phyloP scores from a whole-genome alignment of 345 rosid genomes.

The Eucalyptus albens region DNA sequence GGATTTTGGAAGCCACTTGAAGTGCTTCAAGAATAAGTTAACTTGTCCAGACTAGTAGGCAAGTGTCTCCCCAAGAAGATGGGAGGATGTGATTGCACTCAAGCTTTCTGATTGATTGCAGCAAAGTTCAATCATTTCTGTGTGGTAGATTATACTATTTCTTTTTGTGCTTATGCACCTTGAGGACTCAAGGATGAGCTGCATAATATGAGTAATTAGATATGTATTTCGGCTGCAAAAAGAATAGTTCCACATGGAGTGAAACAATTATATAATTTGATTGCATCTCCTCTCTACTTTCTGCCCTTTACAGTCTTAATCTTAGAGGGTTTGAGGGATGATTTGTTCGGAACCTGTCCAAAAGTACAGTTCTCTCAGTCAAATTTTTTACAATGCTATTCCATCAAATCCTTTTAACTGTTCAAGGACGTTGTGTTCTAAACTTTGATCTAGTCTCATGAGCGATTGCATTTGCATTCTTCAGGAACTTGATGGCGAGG shows the following conservation, averaged over 20 bases:
- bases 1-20: neutral
- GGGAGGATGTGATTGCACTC: neutral
- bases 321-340: neutral
- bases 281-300: neutral
- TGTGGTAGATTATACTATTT: neutral
- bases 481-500: slow-evolving; percentile 90
- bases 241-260: neutral
- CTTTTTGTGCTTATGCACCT: neutral
- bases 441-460: neutral
- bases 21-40: neutral
- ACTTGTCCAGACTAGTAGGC: neutral
- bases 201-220: neutral
- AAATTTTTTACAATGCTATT: neutral
- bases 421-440: neutral
- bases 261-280: neutral
- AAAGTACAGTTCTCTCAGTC: neutral
- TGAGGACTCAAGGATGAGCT: neutral
- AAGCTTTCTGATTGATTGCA: neutral
- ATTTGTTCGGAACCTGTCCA: neutral
- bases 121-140: neutral
- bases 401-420: neutral
- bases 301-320: neutral
- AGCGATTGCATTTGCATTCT: neutral
- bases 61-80: neutral
- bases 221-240: neutral